Evolutionary conservation across 352 stramenopile species (phyloP).

Genomic region (Stephanocyclus meneghinianus): DNA sequence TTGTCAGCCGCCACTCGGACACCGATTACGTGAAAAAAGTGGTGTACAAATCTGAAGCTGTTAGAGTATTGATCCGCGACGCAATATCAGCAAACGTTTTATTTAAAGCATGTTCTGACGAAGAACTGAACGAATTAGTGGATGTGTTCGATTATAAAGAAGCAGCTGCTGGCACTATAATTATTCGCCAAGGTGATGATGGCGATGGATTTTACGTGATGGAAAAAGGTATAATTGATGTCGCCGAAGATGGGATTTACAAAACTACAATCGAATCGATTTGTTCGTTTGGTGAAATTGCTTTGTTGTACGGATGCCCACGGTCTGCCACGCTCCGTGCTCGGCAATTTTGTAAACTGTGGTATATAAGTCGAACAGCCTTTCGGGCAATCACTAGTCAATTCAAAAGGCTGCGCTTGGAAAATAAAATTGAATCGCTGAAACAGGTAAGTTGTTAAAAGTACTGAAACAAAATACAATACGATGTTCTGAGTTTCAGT

Average conservation of each 20-base stretch:
- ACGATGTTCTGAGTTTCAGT: background rate
- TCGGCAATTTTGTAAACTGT: conserved; percentile 88
- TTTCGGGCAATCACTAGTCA: conserved; percentile 60
- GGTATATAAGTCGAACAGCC: conserved; percentile 87
- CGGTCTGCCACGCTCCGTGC: conserved; percentile 88
- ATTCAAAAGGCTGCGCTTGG: conserved; percentile 48
- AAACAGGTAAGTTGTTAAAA: conserved; percentile 39
- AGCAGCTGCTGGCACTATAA: conserved; percentile 30
- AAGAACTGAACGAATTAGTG: conserved; percentile 59
- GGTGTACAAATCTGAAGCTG: conserved; percentile 50
- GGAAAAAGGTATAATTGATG: conserved; percentile 66
- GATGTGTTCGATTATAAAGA: conserved; percentile 63
- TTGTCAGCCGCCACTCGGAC: conserved; percentile 33
- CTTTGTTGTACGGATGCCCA: conserved; percentile 94
- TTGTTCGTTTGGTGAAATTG: conserved; percentile 91
- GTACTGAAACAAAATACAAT: background rate
- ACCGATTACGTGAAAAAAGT: conserved; percentile 52
- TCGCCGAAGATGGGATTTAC: conserved; percentile 46
- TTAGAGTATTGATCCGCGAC: conserved; percentile 53
- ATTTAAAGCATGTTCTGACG: conserved; percentile 58
- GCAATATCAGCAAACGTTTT: conserved; percentile 56
- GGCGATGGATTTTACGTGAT: conserved; percentile 73
- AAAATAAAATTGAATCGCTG: conserved; percentile 63
- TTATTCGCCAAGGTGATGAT: conserved; percentile 65
- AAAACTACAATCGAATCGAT: conserved; percentile 39